Evolutionary conservation across 768 basidiomycete species (phyloP).

Genomic region (Mycena leptocephala): DNA sequence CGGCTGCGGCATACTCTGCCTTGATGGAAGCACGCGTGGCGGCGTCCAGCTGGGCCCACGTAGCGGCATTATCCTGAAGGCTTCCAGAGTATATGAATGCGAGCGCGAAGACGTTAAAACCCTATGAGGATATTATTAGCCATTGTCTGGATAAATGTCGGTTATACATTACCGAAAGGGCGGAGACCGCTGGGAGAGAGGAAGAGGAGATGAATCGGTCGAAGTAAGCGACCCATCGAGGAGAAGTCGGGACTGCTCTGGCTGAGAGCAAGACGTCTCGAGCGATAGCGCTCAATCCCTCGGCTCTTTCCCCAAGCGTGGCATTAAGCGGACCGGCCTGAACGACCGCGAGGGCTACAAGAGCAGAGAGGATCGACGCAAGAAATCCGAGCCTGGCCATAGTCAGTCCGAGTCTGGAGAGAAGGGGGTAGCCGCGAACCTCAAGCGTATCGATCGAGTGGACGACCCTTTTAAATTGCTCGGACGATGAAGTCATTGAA

Average conservation of each 20-base stretch:
- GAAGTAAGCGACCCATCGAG: conserved; percentile 31
- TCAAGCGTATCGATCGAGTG: background rate
- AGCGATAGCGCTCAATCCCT: conserved; percentile 22
- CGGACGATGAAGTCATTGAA: too few relatives aligned
- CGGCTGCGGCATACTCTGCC: conserved; percentile 68
- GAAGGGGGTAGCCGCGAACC: conserved; percentile 1
- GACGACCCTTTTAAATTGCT: conserved; percentile 9
- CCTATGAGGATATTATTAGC: conserved; percentile 21
- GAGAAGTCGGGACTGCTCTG: conserved; percentile 19
- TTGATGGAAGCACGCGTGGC: conserved; percentile 56
- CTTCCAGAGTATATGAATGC: conserved; percentile 26
- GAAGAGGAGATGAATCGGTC: conserved; percentile 28
- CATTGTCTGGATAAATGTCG: background rate
- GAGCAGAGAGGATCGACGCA: conserved; percentile 27
- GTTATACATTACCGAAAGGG: background rate
- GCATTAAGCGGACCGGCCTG: conserved; percentile 11
- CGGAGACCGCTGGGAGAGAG: conserved; percentile 17
- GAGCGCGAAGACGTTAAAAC: conserved; percentile 32
- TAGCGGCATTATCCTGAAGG: conserved; percentile 23
- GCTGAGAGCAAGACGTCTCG: conserved; percentile 24
- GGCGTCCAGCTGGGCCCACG: conserved; percentile 22
- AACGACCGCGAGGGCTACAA: conserved; percentile 16
- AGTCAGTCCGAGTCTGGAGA: conserved; percentile 1
- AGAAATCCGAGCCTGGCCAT: conserved; percentile 30
- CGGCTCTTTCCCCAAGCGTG: conserved; percentile 17